Percentiles rank a stretch among this genome's conserved stretches.
These are phyloP conservation scores for Hemisphaericaspora subhashii DNA, from an alignment of 1,139 yeast genomes.

Conservation along the genomic window DNA sequence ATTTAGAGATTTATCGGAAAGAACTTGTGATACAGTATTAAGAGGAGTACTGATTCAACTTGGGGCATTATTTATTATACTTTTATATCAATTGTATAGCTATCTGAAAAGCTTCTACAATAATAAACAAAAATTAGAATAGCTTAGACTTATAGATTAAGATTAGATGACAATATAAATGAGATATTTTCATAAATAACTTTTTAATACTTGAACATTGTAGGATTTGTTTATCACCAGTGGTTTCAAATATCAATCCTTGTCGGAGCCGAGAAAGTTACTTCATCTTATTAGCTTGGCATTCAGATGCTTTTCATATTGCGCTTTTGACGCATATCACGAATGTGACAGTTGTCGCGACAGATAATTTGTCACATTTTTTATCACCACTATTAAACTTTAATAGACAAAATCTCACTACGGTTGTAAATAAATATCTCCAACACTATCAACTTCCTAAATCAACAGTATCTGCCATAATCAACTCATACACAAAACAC, in stretches of 20 bases:
- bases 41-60: slow-evolving; percentile 67
- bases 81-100: slow-evolving; percentile 69
- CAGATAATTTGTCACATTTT: background rate
- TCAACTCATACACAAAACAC: too few relatives aligned
- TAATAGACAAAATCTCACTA: too few relatives aligned
- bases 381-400: too few relatives aligned
- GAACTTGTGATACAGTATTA: slow-evolving; percentile 63
- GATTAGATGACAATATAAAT: too few relatives aligned
- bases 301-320: background rate
- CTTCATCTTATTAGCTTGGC: background rate
- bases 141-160: background rate
- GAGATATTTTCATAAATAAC: too few relatives aligned
- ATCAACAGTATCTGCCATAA: too few relatives aligned
- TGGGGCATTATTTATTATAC: slow-evolving; percentile 53
- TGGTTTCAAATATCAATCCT: background rate
- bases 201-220: too few relatives aligned
- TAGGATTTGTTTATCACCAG: too few relatives aligned
- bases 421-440: too few relatives aligned
- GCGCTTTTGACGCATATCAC: too few relatives aligned
- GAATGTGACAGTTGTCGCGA: background rate
- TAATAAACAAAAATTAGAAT: background rate
- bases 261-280: too few relatives aligned
- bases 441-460: too few relatives aligned
- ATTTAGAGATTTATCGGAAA: slow-evolving; percentile 68
- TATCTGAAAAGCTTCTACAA: slow-evolving; percentile 50